A percentile compares a stretch with the other conserved stretches of the same genome.
Conservation (phyloP, 1,284 basidiomycete species). For the Sporisorium graminicola region DNA sequence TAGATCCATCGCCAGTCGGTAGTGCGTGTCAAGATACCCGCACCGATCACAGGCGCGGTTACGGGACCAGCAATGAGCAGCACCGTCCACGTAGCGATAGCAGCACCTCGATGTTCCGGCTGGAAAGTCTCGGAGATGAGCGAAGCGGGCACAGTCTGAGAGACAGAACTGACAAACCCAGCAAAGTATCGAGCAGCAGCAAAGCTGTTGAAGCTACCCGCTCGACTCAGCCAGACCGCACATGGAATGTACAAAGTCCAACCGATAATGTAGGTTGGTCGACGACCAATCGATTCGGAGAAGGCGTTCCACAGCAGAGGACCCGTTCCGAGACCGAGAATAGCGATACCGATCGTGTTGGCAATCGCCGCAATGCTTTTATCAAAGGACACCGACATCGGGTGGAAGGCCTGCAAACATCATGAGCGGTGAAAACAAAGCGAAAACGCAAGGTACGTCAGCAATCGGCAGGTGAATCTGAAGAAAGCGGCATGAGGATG, state of each 20-base stretch:
- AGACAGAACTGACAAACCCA: constrained; percentile 39
- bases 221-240: constrained; percentile 66
- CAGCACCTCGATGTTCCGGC: constrained; percentile 67
- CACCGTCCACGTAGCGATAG: constrained; percentile 66
- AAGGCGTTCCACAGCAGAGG: constrained; percentile 64
- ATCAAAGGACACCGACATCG: constrained; percentile 56
- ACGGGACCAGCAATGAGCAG: constrained; percentile 63
- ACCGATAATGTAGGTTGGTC: constrained; percentile 69
- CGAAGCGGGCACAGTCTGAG: constrained; percentile 51
- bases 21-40: constrained; percentile 56
- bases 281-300: constrained; percentile 62
- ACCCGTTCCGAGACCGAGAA: constrained; percentile 70
- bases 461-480: too few relatives aligned
- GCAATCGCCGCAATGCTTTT: constrained; percentile 61
- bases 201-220: constrained; percentile 51
- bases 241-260: constrained; percentile 68
- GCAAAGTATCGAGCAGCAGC: constrained; percentile 53
- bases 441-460: too few relatives aligned
- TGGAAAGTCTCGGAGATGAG: constrained; percentile 50
- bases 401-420: constrained; percentile 38
- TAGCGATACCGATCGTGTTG: constrained; percentile 69
- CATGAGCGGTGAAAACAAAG: not conserved
- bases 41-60: constrained; percentile 68
- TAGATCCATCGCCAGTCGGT: constrained; percentile 64
- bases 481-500: not conserved